Conservation (phyloP, 345 rosid species). For the Eucalyptus pauciflora region DNA sequence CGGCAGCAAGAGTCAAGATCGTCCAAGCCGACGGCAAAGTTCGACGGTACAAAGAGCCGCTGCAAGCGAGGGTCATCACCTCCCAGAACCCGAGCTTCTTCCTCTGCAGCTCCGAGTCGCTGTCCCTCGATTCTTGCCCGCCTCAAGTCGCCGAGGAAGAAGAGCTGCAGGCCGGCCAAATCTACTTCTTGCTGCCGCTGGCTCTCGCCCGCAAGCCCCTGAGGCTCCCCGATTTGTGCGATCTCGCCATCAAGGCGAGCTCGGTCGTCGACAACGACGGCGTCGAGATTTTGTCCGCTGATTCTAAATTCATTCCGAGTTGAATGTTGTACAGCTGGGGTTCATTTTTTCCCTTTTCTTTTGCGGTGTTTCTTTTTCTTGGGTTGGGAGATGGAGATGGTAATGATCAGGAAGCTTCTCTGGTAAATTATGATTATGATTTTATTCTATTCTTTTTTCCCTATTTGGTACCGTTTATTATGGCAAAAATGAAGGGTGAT, state of each 20-base stretch:
- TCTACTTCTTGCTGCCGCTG: constrained; percentile 22
- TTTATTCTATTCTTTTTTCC: neutral
- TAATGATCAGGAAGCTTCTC: neutral
- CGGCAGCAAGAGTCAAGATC: neutral
- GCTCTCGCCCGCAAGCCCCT: constrained; percentile 3
- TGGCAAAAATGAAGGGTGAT: neutral
- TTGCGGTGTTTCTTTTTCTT: neutral
- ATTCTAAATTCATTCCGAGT: neutral
- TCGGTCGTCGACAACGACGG: neutral
- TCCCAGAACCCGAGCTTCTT: constrained; percentile 9
- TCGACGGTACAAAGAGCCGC: constrained; percentile 7
- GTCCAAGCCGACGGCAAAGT: constrained; percentile 4
- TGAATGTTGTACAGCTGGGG: neutral
- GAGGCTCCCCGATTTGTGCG: constrained; percentile 15
- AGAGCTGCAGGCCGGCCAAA: constrained; percentile 16
- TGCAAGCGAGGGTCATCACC: neutral
- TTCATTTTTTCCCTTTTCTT: neutral
- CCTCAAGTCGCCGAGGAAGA: constrained; percentile 12
- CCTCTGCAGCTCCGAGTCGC: constrained; percentile 21
- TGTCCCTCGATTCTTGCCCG: constrained; percentile 9
- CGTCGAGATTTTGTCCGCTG: neutral
- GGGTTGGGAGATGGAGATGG: neutral
- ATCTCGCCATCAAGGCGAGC: constrained; percentile 22
- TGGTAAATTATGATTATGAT: neutral
- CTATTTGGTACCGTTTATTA: neutral